Conservation (phyloP, 2,329 filamentous ascomycete genomes). For the Phyllosticta citrichinensis region DNA sequence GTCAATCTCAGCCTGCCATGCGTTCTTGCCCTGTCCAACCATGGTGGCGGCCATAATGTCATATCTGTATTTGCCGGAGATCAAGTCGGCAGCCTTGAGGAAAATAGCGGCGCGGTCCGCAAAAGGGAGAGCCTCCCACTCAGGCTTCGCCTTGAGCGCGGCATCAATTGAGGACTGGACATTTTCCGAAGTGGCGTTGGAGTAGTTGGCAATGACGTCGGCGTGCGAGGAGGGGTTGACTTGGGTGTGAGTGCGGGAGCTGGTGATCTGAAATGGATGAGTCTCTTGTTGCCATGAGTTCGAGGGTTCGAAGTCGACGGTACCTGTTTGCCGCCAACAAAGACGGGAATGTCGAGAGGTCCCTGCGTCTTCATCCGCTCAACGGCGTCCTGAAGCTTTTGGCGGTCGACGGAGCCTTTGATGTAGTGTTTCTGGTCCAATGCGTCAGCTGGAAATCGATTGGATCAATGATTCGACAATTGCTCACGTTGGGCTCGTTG, state of each 20-base stretch:
- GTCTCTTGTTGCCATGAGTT: not conserved
- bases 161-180: constrained; percentile 72
- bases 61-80: constrained; percentile 88
- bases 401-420: constrained; percentile 71
- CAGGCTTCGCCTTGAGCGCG: constrained; percentile 73
- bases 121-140: constrained; percentile 82
- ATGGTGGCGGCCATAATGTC: constrained; percentile 95
- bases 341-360: constrained; percentile 69
- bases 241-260: constrained; percentile 57
- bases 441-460: not conserved
- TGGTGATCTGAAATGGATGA: constrained; percentile 48
- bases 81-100: constrained; percentile 87
- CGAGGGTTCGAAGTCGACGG: not conserved
- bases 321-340: constrained; percentile 75
- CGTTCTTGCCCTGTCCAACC: constrained; percentile 95
- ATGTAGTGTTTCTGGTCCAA: constrained; percentile 67
- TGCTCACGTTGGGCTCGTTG: constrained; percentile 89
- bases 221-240: constrained; percentile 75
- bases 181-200: constrained; percentile 66
- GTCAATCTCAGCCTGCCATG: constrained; percentile 98
- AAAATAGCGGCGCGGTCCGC: constrained; percentile 87
- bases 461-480: not conserved
- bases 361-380: constrained; percentile 57
- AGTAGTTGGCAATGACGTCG: constrained; percentile 69
- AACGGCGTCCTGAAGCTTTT: constrained; percentile 64